Conservation (phyloP, 2,329 filamentous ascomycete genomes). For the Aspergillus chevalieri region DNA sequence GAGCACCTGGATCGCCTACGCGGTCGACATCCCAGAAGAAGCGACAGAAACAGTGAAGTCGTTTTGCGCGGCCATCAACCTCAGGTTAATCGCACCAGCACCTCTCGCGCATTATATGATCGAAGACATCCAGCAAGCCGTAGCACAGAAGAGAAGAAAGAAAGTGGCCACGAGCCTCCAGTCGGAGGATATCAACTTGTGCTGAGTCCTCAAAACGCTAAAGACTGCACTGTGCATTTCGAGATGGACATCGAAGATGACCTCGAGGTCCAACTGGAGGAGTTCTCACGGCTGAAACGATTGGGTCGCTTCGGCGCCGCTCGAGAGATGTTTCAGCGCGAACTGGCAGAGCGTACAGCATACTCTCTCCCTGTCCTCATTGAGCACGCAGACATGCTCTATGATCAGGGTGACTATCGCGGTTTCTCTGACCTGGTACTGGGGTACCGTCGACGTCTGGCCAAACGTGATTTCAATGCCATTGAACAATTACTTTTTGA, state of each 20-base stretch:
- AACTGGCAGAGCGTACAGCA: conserved; percentile 3
- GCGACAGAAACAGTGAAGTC: background rate
- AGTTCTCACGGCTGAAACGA: conserved; percentile 13
- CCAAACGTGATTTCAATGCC: background rate
- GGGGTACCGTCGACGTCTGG: background rate
- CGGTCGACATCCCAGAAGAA: background rate
- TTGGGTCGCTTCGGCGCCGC: conserved; percentile 10
- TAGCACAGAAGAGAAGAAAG: background rate
- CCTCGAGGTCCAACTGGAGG: conserved; percentile 8
- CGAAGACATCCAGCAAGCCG: background rate
- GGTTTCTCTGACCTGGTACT: background rate
- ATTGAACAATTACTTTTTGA: background rate
- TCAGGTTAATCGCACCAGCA: background rate
- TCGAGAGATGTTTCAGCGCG: conserved; percentile 6
- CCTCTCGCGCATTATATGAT: background rate
- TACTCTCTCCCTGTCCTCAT: conserved; percentile 5
- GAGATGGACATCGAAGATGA: conserved; percentile 5
- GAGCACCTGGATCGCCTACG: background rate
- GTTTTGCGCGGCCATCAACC: background rate
- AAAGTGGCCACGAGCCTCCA: background rate
- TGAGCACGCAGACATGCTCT: conserved; percentile 11
- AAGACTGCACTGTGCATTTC: conserved; percentile 8
- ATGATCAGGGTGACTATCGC: conserved; percentile 8
- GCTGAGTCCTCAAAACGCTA: background rate
- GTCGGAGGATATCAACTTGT: background rate